Conservation (phyloP, 176 grass and related monocot species). For the Carex scoparia region DNA sequence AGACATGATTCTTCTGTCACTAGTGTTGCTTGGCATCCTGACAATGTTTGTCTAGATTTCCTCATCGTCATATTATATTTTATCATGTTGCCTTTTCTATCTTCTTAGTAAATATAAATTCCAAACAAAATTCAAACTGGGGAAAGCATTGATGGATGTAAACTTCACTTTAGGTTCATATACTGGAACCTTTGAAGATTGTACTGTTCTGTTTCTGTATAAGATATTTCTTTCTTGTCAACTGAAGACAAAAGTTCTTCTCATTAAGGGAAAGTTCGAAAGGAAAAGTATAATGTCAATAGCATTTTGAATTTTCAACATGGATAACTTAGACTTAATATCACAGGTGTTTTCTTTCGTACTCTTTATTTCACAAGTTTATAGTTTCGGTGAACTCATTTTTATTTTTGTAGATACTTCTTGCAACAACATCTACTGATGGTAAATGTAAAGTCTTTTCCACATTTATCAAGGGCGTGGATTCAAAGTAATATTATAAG, state of each 20-base stretch:
- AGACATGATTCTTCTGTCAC: slow-evolving; percentile 96
- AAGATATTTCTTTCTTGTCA: background rate
- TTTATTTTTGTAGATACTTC: slow-evolving; percentile 63
- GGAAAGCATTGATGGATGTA: background rate
- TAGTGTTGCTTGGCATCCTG: slow-evolving; percentile 93
- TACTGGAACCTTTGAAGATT: background rate
- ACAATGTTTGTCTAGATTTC: slow-evolving; percentile 59
- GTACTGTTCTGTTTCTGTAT: background rate
- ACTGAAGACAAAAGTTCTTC: background rate
- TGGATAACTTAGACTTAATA: background rate
- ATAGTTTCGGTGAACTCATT: slow-evolving; percentile 26
- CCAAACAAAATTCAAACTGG: background rate
- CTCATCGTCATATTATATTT: background rate
- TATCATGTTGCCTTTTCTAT: background rate
- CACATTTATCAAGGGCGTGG: slow-evolving; percentile 91
- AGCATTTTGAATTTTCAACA: background rate
- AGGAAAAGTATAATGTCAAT: background rate
- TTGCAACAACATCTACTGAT: slow-evolving; percentile 96
- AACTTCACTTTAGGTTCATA: background rate
- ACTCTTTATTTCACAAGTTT: background rate
- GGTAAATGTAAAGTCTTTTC: slow-evolving; percentile 97
- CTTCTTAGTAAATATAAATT: background rate
- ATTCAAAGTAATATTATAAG: slow-evolving; percentile 52
- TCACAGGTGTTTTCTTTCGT: background rate
- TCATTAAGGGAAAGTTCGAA: background rate